Conservation (phyloP, 495 filamentous ascomycete genomes). For the Hypoxylon fuscum region DNA sequence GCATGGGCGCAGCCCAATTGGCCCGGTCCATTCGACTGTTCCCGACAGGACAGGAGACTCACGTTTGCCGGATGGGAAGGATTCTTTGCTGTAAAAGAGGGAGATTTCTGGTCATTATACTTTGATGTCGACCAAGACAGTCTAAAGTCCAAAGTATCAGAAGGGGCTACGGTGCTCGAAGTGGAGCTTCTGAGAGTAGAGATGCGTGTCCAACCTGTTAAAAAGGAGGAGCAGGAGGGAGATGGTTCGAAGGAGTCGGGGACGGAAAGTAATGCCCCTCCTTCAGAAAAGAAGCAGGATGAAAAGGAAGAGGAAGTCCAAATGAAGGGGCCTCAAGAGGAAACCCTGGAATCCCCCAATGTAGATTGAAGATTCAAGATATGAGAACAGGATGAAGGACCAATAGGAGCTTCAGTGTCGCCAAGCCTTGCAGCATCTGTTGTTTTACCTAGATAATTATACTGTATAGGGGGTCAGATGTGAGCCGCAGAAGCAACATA, state of each 20-base stretch:
- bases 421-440: too few species aligned
- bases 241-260: neutral
- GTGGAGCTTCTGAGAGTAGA: conserved; percentile 54
- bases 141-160: conserved; percentile 47
- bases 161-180: conserved; percentile 48
- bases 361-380: conserved; percentile 18
- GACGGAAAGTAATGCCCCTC: neutral
- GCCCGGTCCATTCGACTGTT: conserved; percentile 57
- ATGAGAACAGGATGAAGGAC: neutral
- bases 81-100: conserved; percentile 57
- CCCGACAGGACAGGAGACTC: conserved; percentile 54
- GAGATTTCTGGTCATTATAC: conserved; percentile 56
- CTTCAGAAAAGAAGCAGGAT: neutral
- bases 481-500: too few species aligned
- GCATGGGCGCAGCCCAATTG: conserved; percentile 50
- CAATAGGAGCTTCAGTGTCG: too few species aligned
- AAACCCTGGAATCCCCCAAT: conserved; percentile 21
- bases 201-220: conserved; percentile 40
- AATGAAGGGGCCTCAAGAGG: neutral
- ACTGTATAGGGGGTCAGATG: too few species aligned
- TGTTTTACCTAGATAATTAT: too few species aligned
- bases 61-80: conserved; percentile 63
- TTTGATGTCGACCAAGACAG: conserved; percentile 59
- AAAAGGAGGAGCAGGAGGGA: conserved; percentile 10
- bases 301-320: neutral